A percentile compares a stretch with the other conserved stretches of the same genome.
phyloP scores from a whole-genome alignment of 768 basidiomycete species.

The Boletus eberwhitei region DNA sequence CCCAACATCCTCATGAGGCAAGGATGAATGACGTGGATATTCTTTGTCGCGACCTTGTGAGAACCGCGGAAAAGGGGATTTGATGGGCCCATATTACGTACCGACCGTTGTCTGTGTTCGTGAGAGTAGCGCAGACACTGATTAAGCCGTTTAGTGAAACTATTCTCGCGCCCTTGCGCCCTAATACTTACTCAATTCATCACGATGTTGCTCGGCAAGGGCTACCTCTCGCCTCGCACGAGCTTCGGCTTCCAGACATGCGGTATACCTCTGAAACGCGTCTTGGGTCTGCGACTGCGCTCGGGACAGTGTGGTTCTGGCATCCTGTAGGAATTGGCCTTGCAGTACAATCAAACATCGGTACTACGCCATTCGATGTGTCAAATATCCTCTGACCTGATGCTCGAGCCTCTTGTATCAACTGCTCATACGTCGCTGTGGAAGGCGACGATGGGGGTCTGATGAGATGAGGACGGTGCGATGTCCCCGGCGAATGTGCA shows the following conservation, averaged over 20 bases:
- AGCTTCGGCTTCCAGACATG: slow-evolving; percentile 63
- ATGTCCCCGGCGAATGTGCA: slow-evolving; percentile 29
- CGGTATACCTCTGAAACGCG: slow-evolving; percentile 64
- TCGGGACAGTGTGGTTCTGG: slow-evolving; percentile 55
- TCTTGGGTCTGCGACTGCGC: slow-evolving; percentile 73
- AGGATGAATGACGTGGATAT: slow-evolving; percentile 31
- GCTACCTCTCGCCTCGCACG: slow-evolving; percentile 63
- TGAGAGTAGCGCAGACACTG: slow-evolving; percentile 35
- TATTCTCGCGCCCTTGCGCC: slow-evolving; percentile 12
- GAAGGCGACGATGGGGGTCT: slow-evolving; percentile 52
- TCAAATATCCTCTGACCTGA: slow-evolving; percentile 46
- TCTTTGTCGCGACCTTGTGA: slow-evolving; percentile 27
- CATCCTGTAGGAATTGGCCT: slow-evolving; percentile 63
- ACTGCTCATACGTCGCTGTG: slow-evolving; percentile 47
- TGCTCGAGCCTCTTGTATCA: slow-evolving; percentile 54
- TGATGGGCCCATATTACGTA: slow-evolving; percentile 25
- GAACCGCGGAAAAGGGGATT: slow-evolving; percentile 10
- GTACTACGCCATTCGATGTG: slow-evolving; percentile 2
- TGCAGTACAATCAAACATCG: slow-evolving; percentile 13
- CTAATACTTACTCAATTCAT: slow-evolving; percentile 46
- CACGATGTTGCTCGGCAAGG: slow-evolving; percentile 66
- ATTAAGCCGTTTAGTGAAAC: slow-evolving; percentile 15
- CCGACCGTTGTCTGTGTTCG: slow-evolving; percentile 34
- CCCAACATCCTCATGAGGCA: slow-evolving; percentile 30
- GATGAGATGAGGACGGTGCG: slow-evolving; percentile 33